phyloP scores from a whole-genome alignment of 2,329 filamentous ascomycete species.

The Cladosporium sphaerospermum region DNA sequence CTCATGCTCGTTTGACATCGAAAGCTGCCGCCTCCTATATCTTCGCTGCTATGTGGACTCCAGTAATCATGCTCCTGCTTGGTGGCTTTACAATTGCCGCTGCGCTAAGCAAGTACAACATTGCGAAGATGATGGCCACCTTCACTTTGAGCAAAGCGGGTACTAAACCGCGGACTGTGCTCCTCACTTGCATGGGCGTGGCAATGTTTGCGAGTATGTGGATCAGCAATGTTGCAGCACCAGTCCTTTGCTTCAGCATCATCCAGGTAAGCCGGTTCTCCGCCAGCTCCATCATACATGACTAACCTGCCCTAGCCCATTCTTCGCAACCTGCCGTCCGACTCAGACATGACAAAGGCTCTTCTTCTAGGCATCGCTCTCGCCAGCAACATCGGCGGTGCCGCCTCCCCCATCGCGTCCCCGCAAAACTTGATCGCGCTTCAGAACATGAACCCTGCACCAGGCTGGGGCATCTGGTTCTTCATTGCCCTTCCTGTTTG shows the following conservation, averaged over 20 bases:
- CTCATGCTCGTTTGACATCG: constrained; percentile 64
- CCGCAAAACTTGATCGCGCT: constrained; percentile 96
- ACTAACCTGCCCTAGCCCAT: constrained; percentile 58
- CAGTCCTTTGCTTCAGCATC: constrained; percentile 94
- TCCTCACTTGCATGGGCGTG: constrained; percentile 98
- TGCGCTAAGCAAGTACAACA: constrained; percentile 92
- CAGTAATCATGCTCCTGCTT: constrained; percentile 95
- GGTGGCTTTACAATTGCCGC: constrained; percentile 95
- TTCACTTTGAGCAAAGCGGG: constrained; percentile 95
- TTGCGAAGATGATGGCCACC: constrained; percentile 94
- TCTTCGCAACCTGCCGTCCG: constrained; percentile 82
- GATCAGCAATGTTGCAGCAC: constrained; percentile 96
- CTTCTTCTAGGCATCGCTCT: constrained; percentile 92
- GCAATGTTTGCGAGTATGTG: constrained; percentile 98
- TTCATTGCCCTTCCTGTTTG: constrained; percentile 92
- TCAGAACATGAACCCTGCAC: constrained; percentile 87
- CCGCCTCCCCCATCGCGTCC: constrained; percentile 92
- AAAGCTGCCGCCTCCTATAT: constrained; percentile 77
- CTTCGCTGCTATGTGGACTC: constrained; percentile 97
- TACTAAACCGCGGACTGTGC: constrained; percentile 78
- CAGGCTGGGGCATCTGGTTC: constrained; percentile 95
- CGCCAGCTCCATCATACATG: not conserved
- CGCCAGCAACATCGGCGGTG: constrained; percentile 91
- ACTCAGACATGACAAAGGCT: constrained; percentile 90
- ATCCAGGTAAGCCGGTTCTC: constrained; percentile 61